Percentiles rank a stretch among this genome's conserved stretches.
Conservation (phyloP, 2,329 filamentous ascomycete species). For the Aspergillus latus region DNA sequence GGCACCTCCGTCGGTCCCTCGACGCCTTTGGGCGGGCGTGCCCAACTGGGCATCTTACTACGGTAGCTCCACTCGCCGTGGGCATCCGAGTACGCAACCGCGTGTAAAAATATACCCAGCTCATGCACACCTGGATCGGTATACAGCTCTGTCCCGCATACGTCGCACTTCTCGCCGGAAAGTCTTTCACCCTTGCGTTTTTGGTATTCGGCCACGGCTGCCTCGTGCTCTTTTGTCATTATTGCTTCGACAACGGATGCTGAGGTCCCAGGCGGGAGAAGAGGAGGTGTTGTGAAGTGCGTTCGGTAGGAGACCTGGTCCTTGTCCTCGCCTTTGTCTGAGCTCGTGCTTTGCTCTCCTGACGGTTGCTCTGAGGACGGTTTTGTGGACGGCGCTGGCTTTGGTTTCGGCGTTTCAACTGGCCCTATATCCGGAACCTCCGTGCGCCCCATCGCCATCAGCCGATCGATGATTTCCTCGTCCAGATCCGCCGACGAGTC, state of each 20-base stretch:
- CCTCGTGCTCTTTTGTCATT: constrained; percentile 58
- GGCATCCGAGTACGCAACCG: constrained; percentile 81
- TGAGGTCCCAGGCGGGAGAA: constrained; percentile 38
- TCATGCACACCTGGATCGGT: constrained; percentile 90
- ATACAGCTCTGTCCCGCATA: constrained; percentile 86
- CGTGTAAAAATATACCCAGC: constrained; percentile 90
- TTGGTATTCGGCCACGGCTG: constrained; percentile 87
- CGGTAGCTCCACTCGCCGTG: constrained; percentile 83
- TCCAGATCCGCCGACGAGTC: constrained; percentile 72
- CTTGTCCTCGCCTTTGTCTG: neutral
- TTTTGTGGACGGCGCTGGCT: neutral
- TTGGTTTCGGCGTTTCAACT: neutral
- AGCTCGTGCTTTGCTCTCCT: neutral
- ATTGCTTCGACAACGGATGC: constrained; percentile 41
- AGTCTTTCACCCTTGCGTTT: constrained; percentile 90
- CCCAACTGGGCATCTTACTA: constrained; percentile 83
- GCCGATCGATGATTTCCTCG: constrained; percentile 81
- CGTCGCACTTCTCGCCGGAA: constrained; percentile 76
- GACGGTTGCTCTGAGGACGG: neutral
- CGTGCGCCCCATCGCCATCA: constrained; percentile 89
- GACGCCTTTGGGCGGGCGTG: constrained; percentile 71
- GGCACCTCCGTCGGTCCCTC: constrained; percentile 69
- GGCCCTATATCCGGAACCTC: constrained; percentile 76
- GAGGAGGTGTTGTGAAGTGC: constrained; percentile 41
- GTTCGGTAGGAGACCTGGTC: constrained; percentile 70